Conservation (phyloP, 257 asterid species). For the Solanum neorickii region DNA sequence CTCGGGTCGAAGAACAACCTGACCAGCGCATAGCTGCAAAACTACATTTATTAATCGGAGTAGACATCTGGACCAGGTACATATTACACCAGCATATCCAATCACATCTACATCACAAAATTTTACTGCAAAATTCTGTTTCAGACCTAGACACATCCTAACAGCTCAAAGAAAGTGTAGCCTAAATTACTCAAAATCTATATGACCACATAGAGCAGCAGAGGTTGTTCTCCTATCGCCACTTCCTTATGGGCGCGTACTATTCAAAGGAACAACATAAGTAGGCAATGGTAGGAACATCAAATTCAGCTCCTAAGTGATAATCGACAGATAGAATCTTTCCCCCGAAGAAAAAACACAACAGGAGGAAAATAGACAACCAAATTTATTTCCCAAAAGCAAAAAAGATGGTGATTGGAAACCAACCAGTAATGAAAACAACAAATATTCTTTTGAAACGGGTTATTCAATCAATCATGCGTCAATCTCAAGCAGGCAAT, state of each 20-base stretch:
- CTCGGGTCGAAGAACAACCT: conserved; percentile 41
- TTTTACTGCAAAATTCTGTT: background rate
- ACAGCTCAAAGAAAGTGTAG: background rate
- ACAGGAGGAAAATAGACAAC: background rate
- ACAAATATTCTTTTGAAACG: background rate
- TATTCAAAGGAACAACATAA: background rate
- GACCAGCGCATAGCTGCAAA: conserved; percentile 35
- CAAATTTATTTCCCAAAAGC: background rate
- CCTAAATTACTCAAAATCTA: background rate
- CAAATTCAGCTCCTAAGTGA: background rate
- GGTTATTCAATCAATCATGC: background rate
- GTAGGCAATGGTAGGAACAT: background rate
- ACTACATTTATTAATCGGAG: background rate
- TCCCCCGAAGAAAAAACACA: background rate
- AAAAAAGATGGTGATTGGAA: background rate
- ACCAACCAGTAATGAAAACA: background rate
- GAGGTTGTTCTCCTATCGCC: background rate
- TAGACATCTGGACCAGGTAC: background rate
- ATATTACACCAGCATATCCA: background rate
- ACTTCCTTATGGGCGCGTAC: background rate
- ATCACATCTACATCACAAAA: background rate
- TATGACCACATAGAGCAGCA: background rate
- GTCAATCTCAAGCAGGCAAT: background rate
- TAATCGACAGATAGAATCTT: background rate
- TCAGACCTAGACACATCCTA: background rate